Evolutionary conservation across 148 eudicot genomes (phyloP), one percentile per base, ranked within the genome.

Genomic region (Rhododendron ferrugineum): DNA sequence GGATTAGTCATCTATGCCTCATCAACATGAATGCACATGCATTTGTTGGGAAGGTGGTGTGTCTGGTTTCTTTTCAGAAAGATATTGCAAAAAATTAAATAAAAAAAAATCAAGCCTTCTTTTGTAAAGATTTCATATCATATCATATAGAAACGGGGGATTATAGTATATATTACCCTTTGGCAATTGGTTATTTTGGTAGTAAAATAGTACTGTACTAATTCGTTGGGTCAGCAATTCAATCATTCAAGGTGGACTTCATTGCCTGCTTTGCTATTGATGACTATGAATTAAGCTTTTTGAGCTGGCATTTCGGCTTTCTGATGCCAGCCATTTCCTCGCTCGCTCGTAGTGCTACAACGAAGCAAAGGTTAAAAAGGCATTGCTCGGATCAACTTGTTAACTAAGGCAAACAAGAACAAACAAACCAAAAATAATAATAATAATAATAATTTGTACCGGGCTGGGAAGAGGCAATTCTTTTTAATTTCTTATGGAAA

Each of bases 1-100:
- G 86, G 26, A 87, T 78, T 72, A 87, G 44, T 85, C 85, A 85
- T 42, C 76, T 8, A 52, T 79, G 82, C 81, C 47, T 88, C 89
- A 82, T 68, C 74, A 68, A 26, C 74, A 28, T 68, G 34, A 32
- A 73, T 28, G 78, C 46, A 73, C 78, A 73, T 32, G 78, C 36
- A 34, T 73, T 73, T 73, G 78, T 32, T 36, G 78, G 44, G 76
- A 32, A 72, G 76, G 40, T 32, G 76, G 78, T 36, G 78, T 16
- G 78, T 73, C 44, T 32, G 78, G 49, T 16, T 36, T 37, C 79
- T 36, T 36, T 75, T 36, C 44, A 22, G 46, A 20, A 75, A 20
- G n/a, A 37, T 40, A 40, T 20, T n/a, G 54, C 15, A 78, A 6
- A 23, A 78, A 42, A 40, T 40, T n/a, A n/a, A n/a, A n/a, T n/a